Conservation (phyloP, 2,329 filamentous ascomycete species). For the Fusarium torreyae region DNA sequence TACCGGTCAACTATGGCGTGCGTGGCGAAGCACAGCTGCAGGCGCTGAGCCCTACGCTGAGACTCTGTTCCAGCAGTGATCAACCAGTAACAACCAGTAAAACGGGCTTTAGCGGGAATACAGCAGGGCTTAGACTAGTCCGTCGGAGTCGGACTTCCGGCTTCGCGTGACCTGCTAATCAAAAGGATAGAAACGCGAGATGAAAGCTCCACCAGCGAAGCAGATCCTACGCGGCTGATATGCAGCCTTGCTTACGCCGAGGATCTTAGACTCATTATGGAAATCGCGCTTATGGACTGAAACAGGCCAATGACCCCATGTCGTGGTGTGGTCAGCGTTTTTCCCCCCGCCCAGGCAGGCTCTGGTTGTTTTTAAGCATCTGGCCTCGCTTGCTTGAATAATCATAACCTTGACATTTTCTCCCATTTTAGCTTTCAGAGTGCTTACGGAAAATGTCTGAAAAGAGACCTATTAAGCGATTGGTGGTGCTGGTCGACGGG, state of each 20-base stretch:
- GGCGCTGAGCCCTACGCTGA: slow-evolving; percentile 9
- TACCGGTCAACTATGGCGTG: not conserved
- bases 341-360: slow-evolving; percentile 2
- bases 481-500: slow-evolving; percentile 45
- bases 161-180: too few relatives aligned
- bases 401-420: not conserved
- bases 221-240: slow-evolving; percentile 9
- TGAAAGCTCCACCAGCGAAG: not conserved
- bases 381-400: not conserved
- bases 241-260: slow-evolving; percentile 24
- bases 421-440: not conserved
- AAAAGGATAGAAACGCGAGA: not conserved
- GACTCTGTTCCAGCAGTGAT: not conserved
- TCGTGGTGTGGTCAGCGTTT: not conserved
- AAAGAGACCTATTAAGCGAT: slow-evolving; percentile 28
- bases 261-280: slow-evolving; percentile 19
- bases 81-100: not conserved
- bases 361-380: not conserved
- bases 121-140: slow-evolving; percentile 9
- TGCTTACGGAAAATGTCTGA: slow-evolving; percentile 34
- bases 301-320: slow-evolving; percentile 1
- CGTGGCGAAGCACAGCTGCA: slow-evolving; percentile 1
- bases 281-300: slow-evolving; percentile 18
- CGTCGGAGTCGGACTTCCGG: slow-evolving; percentile 3
- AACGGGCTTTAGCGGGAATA: not conserved